A percentile compares a stretch with the other conserved stretches of the same genome.
These are phyloP conservation scores for Protomyces arabidopsidicola DNA, from an alignment of 1,139 yeast genomes.

Conservation along the genomic window DNA sequence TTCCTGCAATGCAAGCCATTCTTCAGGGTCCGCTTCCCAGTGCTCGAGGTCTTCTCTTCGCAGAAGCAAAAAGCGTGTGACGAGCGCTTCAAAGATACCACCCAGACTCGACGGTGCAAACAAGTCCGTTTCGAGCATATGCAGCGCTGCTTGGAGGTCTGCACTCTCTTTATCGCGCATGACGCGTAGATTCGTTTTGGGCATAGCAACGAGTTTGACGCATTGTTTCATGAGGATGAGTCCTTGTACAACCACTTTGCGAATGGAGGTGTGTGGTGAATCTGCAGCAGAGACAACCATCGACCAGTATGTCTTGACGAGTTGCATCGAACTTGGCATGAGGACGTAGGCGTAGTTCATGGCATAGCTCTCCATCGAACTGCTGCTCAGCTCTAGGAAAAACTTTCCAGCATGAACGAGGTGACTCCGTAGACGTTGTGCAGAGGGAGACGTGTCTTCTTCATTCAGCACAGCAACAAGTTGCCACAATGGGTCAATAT, in stretches of 20 bases:
- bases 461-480: slow-evolving; percentile 49
- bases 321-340: slow-evolving; percentile 58
- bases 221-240: slow-evolving; percentile 61
- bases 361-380: slow-evolving; percentile 13
- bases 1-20: slow-evolving; percentile 80
- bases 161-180: slow-evolving; percentile 36
- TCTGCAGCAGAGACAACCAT: slow-evolving; percentile 61
- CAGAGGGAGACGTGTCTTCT: slow-evolving; percentile 33
- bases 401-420: slow-evolving; percentile 24
- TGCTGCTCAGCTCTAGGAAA: slow-evolving; percentile 9
- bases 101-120: slow-evolving; percentile 56
- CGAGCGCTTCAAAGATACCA: slow-evolving; percentile 59
- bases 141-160: slow-evolving; percentile 58
- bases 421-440: slow-evolving; percentile 57
- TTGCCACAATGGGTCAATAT: slow-evolving; percentile 54
- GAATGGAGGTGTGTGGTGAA: slow-evolving; percentile 61
- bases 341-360: slow-evolving; percentile 52
- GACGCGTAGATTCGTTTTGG: slow-evolving; percentile 12
- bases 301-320: slow-evolving; percentile 55
- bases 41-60: slow-evolving; percentile 70
- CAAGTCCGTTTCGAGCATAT: slow-evolving; percentile 50
- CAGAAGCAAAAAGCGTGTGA: slow-evolving; percentile 66
- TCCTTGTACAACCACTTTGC: slow-evolving; percentile 65
- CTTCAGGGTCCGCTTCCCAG: slow-evolving; percentile 85
- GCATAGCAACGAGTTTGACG: slow-evolving; percentile 49